Evolutionary conservation across 169 alveolate species (phyloP).

Genomic region (Eimeria mitis): DNA sequence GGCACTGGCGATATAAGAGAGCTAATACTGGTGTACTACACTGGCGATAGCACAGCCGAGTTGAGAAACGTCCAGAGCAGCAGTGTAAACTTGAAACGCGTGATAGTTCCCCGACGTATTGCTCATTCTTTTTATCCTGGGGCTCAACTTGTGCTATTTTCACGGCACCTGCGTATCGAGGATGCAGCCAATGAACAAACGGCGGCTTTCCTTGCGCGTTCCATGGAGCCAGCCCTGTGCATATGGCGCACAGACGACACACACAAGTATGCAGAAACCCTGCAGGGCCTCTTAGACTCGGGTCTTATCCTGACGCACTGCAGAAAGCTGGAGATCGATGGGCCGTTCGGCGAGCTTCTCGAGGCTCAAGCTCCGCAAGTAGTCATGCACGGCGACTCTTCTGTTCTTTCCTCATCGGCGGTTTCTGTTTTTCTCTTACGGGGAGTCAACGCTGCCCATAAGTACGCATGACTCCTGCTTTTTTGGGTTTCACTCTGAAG

Average conservation of each 20-base stretch:
- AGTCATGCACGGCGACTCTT: conserved; percentile 4
- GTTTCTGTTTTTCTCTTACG: conserved; percentile 3
- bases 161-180: conserved; percentile 34
- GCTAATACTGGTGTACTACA: conserved; percentile 34
- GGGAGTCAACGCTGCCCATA: conserved; percentile 12
- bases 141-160: conserved; percentile 47
- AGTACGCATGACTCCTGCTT: conserved; percentile 7
- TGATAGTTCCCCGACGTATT: neutral
- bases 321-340: conserved; percentile 19
- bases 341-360: conserved; percentile 5
- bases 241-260: conserved; percentile 41
- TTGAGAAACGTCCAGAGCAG: neutral
- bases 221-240: conserved; percentile 51
- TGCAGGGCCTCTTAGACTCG: conserved; percentile 31
- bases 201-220: conserved; percentile 11
- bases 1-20: conserved; percentile 37
- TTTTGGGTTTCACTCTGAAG: neutral
- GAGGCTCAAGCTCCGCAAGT: neutral
- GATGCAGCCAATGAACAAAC: conserved; percentile 47
- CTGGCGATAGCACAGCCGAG: conserved; percentile 44
- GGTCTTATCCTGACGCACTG: conserved; percentile 39
- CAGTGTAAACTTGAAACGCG: conserved; percentile 42
- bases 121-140: neutral
- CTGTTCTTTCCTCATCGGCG: conserved; percentile 13
- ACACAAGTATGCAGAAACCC: neutral